Evolutionary conservation across 345 rosid species (phyloP).

Genomic region (Mangifera indica): DNA sequence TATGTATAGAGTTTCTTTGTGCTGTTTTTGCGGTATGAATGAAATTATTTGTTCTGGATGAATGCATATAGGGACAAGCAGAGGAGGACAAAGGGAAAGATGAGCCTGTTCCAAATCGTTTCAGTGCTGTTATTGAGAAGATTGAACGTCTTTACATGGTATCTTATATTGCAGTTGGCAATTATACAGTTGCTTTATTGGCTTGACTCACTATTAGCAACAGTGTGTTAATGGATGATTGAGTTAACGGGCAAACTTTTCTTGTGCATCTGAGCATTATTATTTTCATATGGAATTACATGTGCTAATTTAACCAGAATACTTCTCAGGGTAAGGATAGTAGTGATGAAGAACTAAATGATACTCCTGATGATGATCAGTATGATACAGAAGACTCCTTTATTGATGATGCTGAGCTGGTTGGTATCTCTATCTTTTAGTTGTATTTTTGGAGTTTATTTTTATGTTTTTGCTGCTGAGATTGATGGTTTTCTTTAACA

Average conservation of each 20-base stretch:
- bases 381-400: slow-evolving; percentile 97
- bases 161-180: slow-evolving; percentile 1
- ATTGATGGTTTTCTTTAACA: not conserved
- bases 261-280: not conserved
- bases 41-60: slow-evolving; percentile 20
- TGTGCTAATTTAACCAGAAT: slow-evolving; percentile 24
- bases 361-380: slow-evolving; percentile 86
- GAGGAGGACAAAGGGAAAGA: slow-evolving; percentile 53
- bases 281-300: not conserved
- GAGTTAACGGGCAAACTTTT: not conserved
- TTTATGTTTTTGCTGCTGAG: slow-evolving; percentile 4
- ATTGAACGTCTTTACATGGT: slow-evolving; percentile 96
- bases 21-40: slow-evolving; percentile 6
- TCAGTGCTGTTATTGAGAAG: slow-evolving; percentile 90
- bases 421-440: slow-evolving; percentile 32
- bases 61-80: slow-evolving; percentile 44
- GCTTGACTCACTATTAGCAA: not conserved
- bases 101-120: slow-evolving; percentile 65
- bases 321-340: slow-evolving; percentile 80
- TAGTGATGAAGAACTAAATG: slow-evolving; percentile 85
- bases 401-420: slow-evolving; percentile 94
- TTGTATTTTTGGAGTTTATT: slow-evolving; percentile 6
- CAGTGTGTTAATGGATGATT: not conserved
- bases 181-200: not conserved
- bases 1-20: not conserved